A percentile compares a stretch with the other conserved stretches of the same genome.
phyloP scores from a whole-genome alignment of 768 basidiomycete species.

The Mycena albidolilacea region DNA sequence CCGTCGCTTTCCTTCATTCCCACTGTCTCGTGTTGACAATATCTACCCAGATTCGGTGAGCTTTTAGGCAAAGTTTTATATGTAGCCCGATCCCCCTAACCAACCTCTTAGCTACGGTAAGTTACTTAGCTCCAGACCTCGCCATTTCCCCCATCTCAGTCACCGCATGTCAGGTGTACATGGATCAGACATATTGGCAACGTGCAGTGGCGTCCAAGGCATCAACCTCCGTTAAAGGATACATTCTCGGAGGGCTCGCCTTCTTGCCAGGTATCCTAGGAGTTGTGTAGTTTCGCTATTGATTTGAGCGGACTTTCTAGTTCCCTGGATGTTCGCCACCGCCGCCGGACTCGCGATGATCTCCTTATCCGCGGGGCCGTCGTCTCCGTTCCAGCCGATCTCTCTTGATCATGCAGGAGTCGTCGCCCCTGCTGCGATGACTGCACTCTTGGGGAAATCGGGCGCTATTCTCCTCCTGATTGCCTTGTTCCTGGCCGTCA shows the following conservation, averaged over 20 bases:
- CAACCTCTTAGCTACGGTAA: constrained; percentile 11
- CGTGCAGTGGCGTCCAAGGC: constrained; percentile 51
- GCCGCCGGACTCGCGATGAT: constrained; percentile 55
- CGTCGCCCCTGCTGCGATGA: constrained; percentile 51
- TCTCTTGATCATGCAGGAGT: constrained; percentile 40
- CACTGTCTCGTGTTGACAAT: neutral
- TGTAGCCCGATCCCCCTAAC: neutral
- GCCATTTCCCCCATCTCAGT: neutral
- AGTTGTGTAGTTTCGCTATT: too few species aligned
- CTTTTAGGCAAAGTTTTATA: too few species aligned
- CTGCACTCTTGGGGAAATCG: constrained; percentile 50
- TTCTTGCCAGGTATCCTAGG: constrained; percentile 48
- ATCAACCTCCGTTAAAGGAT: constrained; percentile 47
- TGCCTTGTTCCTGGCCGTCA: constrained; percentile 55
- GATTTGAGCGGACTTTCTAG: constrained; percentile 2
- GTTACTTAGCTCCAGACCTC: neutral
- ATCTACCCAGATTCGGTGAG: constrained; percentile 21
- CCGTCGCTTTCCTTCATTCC: neutral
- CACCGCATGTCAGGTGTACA: constrained; percentile 22
- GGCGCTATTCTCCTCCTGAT: constrained; percentile 53
- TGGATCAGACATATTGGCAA: constrained; percentile 49
- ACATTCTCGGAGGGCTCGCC: constrained; percentile 53
- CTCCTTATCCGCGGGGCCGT: constrained; percentile 41
- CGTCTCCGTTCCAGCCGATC: constrained; percentile 30
- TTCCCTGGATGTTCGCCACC: constrained; percentile 61